phyloP scores from a whole-genome alignment of 345 rosid species.

The Murraya paniculata region DNA sequence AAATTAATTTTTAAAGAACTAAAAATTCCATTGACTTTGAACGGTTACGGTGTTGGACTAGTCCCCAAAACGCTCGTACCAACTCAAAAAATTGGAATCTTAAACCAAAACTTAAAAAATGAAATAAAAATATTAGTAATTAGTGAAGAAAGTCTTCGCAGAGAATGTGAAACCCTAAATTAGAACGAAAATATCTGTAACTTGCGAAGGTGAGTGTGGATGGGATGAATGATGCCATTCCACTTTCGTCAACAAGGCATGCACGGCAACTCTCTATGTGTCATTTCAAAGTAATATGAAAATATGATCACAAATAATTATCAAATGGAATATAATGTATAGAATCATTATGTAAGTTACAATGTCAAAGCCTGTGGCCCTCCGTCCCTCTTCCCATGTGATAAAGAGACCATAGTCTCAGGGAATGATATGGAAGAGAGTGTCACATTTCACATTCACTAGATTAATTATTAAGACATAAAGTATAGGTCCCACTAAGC shows the following conservation, averaged over 20 bases:
- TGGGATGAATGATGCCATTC: background rate
- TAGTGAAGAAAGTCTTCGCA: too few species aligned
- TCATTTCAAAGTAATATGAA: too few species aligned
- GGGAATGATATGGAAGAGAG: background rate
- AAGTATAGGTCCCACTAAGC: background rate
- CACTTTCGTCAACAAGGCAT: background rate
- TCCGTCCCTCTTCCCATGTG: slow-evolving; percentile 1
- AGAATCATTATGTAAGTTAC: too few species aligned
- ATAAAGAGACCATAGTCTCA: slow-evolving; percentile 7
- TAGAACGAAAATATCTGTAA: too few species aligned
- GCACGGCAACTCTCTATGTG: background rate
- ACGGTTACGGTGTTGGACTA: background rate
- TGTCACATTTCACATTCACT: background rate
- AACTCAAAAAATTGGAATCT: background rate
- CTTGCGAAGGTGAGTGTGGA: background rate
- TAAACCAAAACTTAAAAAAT: too few species aligned
- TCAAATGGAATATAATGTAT: background rate
- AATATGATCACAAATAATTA: too few species aligned
- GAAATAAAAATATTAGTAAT: too few species aligned
- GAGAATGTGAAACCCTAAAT: background rate
- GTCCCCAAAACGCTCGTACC: background rate
- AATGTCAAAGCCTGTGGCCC: background rate
- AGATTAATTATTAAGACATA: background rate
- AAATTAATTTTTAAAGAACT: background rate
- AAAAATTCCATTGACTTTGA: background rate